Base-by-base conservation (phyloP, 2,329 filamentous ascomycete species). In the Phyllosticta citriasiana region DNA sequence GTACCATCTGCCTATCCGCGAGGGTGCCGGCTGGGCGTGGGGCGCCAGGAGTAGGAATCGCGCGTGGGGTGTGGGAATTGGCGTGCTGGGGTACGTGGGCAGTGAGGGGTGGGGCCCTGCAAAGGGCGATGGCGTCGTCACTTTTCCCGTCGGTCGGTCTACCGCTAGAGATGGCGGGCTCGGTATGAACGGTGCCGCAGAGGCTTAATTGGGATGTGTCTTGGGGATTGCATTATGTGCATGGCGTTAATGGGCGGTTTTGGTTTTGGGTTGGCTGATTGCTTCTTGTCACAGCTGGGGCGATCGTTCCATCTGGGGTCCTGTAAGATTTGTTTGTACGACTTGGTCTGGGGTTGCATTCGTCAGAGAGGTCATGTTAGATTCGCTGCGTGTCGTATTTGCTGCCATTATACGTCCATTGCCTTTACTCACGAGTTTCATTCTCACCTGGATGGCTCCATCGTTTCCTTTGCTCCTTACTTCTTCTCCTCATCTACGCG, bases 21-120 rank as follows among this genome's bases (percentile, higher is more conserved):
- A 82, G n/a, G 91, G 91, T 6, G 88, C 87, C 1, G 92, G 92
- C 14, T 96, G 91, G 91, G 85, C 89, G 0, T 96, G 91, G 92
- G 91, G 88, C 2, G 86, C 91, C 0, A 81, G 92, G 57, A 88
- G 83, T 68, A 78, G 79, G 53, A 81, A 86, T 59, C 81, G 89
- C 64, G 89, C 90, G 0, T 96, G 92, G 72, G 91, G 88, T 79
- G 85, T 89, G 19, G 88, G 88, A 12, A 81, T 90, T 1, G 88
- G 79, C 0, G 70, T 74, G 2, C 73, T 72, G 0, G 72, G 72
- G 2, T 80, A 80, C 65, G 78, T 80, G 1, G 77, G 77, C 0
- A 70, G 72, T 1, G 78, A 80, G 65, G 78, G 77, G 1, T 79
- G 78, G 77, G 63, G 62, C 9, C 33, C 26, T 4, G 60, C 50